Conservation (phyloP, 805 yeast genomes). For the Blastobotrys chiropterorum region DNA sequence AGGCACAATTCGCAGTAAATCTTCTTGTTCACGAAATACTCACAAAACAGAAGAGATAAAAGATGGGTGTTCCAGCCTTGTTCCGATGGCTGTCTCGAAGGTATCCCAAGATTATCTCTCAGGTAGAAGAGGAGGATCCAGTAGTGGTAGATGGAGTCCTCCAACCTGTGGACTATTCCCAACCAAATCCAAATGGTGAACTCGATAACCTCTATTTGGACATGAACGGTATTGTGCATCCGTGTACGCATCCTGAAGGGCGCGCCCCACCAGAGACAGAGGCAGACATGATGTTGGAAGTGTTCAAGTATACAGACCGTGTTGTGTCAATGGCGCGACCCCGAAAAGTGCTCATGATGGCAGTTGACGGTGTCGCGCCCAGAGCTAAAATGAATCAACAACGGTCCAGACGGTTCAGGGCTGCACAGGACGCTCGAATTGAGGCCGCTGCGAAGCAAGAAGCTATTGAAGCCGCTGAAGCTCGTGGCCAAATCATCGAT, state of each 20-base stretch:
- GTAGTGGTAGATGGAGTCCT: constrained; percentile 50
- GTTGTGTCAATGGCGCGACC: constrained; percentile 94
- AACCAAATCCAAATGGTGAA: constrained; percentile 93
- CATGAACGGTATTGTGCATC: constrained; percentile 99
- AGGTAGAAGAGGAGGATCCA: constrained; percentile 72
- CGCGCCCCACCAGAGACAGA: constrained; percentile 94
- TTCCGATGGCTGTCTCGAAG: constrained; percentile 92
- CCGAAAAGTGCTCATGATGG: constrained; percentile 83
- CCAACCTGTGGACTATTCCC: constrained; percentile 59
- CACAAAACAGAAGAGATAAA: constrained; percentile 38
- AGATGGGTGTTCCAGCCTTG: constrained; percentile 87
- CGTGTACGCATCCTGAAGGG: constrained; percentile 97
- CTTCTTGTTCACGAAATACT: not conserved
- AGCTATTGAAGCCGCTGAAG: constrained; percentile 52
- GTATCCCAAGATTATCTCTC: constrained; percentile 90
- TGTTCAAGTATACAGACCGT: constrained; percentile 86
- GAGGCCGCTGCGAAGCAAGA: constrained; percentile 75
- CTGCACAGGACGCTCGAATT: constrained; percentile 94
- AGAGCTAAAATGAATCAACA: constrained; percentile 98
- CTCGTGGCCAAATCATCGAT: constrained; percentile 62
- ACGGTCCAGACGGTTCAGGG: constrained; percentile 89
- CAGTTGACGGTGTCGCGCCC: constrained; percentile 99
- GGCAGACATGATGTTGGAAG: constrained; percentile 92
- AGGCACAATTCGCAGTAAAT: not conserved
- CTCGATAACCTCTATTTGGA: constrained; percentile 88